phyloP scores from a whole-genome alignment of 208 protist genomes.

The Acanthamoeba rhysodes region DNA sequence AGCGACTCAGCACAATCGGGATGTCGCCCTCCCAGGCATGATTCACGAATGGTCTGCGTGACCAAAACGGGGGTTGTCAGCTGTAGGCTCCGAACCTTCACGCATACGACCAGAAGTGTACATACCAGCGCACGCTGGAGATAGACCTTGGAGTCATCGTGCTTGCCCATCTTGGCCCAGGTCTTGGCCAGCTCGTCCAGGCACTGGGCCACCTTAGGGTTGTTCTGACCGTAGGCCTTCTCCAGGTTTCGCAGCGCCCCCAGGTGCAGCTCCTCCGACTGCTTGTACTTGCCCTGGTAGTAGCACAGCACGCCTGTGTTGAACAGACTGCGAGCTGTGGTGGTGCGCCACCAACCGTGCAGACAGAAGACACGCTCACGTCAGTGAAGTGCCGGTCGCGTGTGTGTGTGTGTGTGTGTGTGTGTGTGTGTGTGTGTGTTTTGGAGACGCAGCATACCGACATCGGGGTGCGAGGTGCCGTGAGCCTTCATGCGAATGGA shows the following conservation, averaged over 20 bases:
- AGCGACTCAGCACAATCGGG: slow-evolving; percentile 71
- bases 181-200: slow-evolving; percentile 76
- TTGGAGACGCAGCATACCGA: background rate
- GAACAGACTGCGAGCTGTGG: slow-evolving; percentile 65
- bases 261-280: slow-evolving; percentile 77
- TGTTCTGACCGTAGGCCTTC: slow-evolving; percentile 72
- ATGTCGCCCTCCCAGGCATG: slow-evolving; percentile 57
- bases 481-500: slow-evolving; percentile 74
- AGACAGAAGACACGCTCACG: background rate
- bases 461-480: slow-evolving; percentile 75
- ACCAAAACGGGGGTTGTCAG: background rate
- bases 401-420: background rate
- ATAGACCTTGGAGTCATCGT: slow-evolving; percentile 52
- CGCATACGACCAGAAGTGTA: background rate
- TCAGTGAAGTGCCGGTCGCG: background rate
- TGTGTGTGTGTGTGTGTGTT: background rate
- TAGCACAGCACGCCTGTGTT: slow-evolving; percentile 75
- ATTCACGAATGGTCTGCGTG: slow-evolving; percentile 38
- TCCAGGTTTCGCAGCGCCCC: slow-evolving; percentile 67
- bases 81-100: background rate
- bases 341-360: background rate
- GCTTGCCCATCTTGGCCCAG: slow-evolving; percentile 73
- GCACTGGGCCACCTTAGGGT: slow-evolving; percentile 74
- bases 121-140: slow-evolving; percentile 59
- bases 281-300: slow-evolving; percentile 77